Conservation (phyloP, 495 filamentous ascomycete genomes). For the Daldinia decipiens region DNA sequence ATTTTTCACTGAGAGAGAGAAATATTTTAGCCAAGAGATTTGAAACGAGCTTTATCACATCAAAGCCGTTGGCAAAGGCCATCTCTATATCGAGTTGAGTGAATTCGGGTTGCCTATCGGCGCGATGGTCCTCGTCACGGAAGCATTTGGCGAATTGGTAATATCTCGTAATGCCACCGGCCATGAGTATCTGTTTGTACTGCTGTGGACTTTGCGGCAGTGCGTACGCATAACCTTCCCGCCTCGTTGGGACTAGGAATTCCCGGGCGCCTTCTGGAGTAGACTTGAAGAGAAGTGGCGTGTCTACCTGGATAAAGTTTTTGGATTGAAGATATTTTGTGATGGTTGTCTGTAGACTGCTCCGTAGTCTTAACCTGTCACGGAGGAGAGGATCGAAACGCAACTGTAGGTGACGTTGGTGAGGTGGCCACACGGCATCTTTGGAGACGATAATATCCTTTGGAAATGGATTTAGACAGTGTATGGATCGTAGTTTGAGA, state of each 20-base stretch:
- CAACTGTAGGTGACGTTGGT: slow-evolving; percentile 85
- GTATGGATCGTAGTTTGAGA: slow-evolving; percentile 65
- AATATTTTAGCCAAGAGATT: neutral
- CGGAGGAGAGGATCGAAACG: slow-evolving; percentile 72
- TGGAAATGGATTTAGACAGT: slow-evolving; percentile 78
- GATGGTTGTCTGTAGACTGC: slow-evolving; percentile 60
- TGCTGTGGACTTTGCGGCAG: slow-evolving; percentile 97
- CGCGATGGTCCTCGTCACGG: slow-evolving; percentile 91
- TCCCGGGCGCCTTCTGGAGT: slow-evolving; percentile 96
- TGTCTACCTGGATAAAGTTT: slow-evolving; percentile 84
- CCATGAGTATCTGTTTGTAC: slow-evolving; percentile 98
- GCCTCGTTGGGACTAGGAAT: slow-evolving; percentile 91
- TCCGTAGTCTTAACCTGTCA: slow-evolving; percentile 69
- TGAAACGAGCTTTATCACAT: slow-evolving; percentile 60
- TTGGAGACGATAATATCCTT: slow-evolving; percentile 77
- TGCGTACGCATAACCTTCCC: slow-evolving; percentile 79
- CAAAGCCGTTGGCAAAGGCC: slow-evolving; percentile 77
- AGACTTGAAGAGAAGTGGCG: slow-evolving; percentile 94
- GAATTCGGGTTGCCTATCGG: slow-evolving; percentile 96
- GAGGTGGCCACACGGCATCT: slow-evolving; percentile 74
- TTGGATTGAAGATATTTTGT: slow-evolving; percentile 61
- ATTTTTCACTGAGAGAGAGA: neutral
- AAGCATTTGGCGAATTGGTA: slow-evolving; percentile 96
- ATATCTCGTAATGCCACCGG: slow-evolving; percentile 81
- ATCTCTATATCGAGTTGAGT: slow-evolving; percentile 97